Percentiles rank a stretch among this genome's conserved stretches.
Evolutionary conservation across 345 rosid genomes (phyloP).

Genomic region (Clarkia xantiana): DNA sequence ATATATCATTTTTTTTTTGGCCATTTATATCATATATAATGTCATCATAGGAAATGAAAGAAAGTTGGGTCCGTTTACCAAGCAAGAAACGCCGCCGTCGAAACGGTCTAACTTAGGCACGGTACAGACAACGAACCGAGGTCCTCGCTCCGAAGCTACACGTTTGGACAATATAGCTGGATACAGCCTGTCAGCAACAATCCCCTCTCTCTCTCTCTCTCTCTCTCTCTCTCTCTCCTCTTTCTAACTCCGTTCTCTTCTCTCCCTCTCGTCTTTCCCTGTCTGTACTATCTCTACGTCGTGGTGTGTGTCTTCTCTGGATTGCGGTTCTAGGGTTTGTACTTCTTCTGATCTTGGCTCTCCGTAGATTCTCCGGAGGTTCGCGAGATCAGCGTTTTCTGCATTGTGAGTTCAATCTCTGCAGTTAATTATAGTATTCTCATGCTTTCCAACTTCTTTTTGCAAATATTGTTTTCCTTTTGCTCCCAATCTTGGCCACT

Average conservation of each 20-base stretch:
- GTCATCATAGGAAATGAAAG: too few relatives aligned
- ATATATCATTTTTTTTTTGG: too few relatives aligned
- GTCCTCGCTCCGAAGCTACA: background rate
- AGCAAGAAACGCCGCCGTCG: background rate
- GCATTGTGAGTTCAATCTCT: slow-evolving; percentile 33
- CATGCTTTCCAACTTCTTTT: too few relatives aligned
- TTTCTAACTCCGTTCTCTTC: background rate
- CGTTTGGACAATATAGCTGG: slow-evolving; percentile 1
- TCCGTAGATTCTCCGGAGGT: slow-evolving; percentile 8
- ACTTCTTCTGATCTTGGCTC: slow-evolving; percentile 13
- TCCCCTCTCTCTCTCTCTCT: background rate
- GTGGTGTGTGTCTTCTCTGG: slow-evolving; percentile 1
- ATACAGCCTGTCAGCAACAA: slow-evolving; percentile 3
- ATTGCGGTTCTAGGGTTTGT: slow-evolving; percentile 2
- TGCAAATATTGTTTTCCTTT: too few relatives aligned
- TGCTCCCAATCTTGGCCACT: too few relatives aligned
- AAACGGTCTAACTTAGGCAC: background rate
- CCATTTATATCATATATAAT: too few relatives aligned
- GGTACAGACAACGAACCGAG: background rate
- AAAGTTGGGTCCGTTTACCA: too few relatives aligned
- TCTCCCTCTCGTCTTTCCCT: background rate
- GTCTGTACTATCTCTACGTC: background rate
- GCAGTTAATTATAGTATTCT: too few relatives aligned
- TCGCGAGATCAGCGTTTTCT: slow-evolving; percentile 36
- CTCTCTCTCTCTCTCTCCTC: background rate